Evolutionary conservation across 1,139 yeast species (phyloP).

Genomic region (Eremothecium cymbalariae): DNA sequence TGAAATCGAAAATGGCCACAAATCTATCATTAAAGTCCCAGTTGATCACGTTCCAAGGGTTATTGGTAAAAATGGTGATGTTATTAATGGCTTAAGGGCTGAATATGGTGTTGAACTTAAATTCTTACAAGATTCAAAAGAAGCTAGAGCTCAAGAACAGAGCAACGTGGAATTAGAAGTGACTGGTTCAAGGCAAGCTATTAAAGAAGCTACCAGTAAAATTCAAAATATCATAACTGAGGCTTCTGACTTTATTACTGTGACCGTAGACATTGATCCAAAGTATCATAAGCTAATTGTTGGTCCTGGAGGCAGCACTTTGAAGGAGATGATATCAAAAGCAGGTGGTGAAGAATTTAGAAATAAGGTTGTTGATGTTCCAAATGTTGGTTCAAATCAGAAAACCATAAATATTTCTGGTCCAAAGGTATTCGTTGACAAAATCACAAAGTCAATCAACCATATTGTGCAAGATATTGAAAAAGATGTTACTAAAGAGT

Average conservation of each 20-base stretch:
- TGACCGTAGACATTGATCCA: conserved; percentile 58
- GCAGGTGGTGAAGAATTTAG: conserved; percentile 66
- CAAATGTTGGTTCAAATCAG: conserved; percentile 61
- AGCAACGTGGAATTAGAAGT: conserved; percentile 53
- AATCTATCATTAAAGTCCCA: conserved; percentile 57
- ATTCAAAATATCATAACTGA: conserved; percentile 60
- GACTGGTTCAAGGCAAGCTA: conserved; percentile 74
- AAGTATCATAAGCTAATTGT: conserved; percentile 72
- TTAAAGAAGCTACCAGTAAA: conserved; percentile 60
- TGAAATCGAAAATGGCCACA: conserved; percentile 80
- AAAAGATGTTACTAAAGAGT: conserved; percentile 47
- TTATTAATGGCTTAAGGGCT: conserved; percentile 73
- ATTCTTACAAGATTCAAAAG: conserved; percentile 43
- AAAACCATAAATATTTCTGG: conserved; percentile 64
- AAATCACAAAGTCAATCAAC: conserved; percentile 57
- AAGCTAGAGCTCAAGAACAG: conserved; percentile 35
- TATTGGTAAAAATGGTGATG: conserved; percentile 84
- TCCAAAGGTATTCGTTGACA: conserved; percentile 63
- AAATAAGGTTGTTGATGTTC: conserved; percentile 60
- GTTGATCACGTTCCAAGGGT: conserved; percentile 67
- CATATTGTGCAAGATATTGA: conserved; percentile 60
- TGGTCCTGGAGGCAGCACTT: conserved; percentile 72
- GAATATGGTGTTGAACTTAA: conserved; percentile 71
- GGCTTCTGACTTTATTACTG: conserved; percentile 55
- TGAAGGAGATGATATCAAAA: conserved; percentile 63